These are phyloP conservation scores for Inonotus obliquus DNA, from an alignment of 1,284 basidiomycete species.

Conservation along the genomic window DNA sequence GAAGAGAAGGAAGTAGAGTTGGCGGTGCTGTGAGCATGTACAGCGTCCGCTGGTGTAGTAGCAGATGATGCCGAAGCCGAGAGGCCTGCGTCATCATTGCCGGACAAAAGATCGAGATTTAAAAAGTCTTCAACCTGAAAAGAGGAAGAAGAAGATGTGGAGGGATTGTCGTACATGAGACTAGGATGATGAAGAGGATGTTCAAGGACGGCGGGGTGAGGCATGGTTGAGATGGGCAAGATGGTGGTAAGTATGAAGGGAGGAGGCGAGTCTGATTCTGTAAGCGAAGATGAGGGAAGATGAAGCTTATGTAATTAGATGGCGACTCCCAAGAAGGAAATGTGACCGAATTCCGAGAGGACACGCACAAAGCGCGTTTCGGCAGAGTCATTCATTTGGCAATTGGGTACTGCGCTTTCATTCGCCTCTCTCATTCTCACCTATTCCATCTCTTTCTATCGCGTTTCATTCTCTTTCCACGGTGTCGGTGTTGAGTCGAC, in stretches of 20 bases:
- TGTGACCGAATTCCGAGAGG: neutral
- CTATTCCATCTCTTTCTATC: slow-evolving; percentile 1
- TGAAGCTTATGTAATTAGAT: neutral
- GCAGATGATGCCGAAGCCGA: slow-evolving; percentile 23
- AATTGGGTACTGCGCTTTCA: neutral
- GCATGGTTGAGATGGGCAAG: slow-evolving; percentile 6
- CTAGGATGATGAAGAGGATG: slow-evolving; percentile 7
- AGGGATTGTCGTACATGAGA: slow-evolving; percentile 4
- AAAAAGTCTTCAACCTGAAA: slow-evolving; percentile 43
- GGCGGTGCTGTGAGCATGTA: neutral
- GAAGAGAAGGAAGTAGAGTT: slow-evolving; percentile 31
- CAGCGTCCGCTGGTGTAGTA: slow-evolving; percentile 5
- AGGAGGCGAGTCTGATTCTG: neutral
- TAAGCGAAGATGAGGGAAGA: neutral
- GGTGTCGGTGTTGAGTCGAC: neutral
- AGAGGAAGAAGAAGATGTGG: neutral
- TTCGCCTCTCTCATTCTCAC: too few species aligned
- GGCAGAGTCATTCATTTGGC: neutral
- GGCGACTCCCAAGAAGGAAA: neutral
- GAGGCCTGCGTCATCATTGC: slow-evolving; percentile 20
- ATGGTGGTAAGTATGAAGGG: slow-evolving; percentile 4
- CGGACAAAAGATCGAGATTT: slow-evolving; percentile 39
- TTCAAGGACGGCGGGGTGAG: slow-evolving; percentile 16
- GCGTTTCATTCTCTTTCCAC: neutral
- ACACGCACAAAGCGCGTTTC: slow-evolving; percentile 7